Percentiles rank a stretch among this genome's conserved stretches.
Conservation (phyloP, 352 stramenopile genomes). For the Phytophthora idaei region DNA sequence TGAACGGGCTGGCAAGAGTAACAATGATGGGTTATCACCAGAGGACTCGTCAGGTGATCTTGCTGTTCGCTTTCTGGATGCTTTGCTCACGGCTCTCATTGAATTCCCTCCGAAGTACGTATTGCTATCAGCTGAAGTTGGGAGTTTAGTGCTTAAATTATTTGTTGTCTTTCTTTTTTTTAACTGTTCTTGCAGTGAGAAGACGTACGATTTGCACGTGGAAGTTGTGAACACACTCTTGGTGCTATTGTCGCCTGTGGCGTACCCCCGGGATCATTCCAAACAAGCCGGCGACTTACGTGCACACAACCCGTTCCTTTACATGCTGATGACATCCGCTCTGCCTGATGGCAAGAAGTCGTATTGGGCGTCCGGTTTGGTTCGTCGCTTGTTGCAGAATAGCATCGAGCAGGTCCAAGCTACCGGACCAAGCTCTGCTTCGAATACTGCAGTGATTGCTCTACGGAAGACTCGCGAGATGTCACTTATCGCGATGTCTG, state of each 20-base stretch:
- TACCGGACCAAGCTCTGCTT: conserved; percentile 34
- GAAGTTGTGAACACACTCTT: conserved; percentile 79
- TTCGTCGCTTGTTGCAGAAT: conserved; percentile 69
- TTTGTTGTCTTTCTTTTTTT: too few species aligned
- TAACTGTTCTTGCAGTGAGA: conserved; percentile 9
- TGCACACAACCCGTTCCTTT: conserved; percentile 66
- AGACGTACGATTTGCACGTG: conserved; percentile 77
- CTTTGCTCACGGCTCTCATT: conserved; percentile 57
- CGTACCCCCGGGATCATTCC: conserved; percentile 63
- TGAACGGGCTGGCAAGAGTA: conserved; percentile 10
- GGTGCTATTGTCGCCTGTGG: conserved; percentile 68
- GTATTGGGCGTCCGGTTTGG: conserved; percentile 52
- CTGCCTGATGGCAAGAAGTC: conserved; percentile 44
- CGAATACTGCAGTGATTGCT: conserved; percentile 43
- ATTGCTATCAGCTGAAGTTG: neutral
- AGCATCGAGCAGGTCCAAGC: conserved; percentile 57
- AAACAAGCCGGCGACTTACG: conserved; percentile 48
- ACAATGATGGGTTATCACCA: conserved; percentile 4
- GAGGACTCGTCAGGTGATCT: conserved; percentile 57
- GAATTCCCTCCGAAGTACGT: conserved; percentile 71
- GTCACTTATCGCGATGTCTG: conserved; percentile 71
- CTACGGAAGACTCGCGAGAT: conserved; percentile 52
- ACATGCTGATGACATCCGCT: conserved; percentile 61
- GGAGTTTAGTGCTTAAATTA: neutral
- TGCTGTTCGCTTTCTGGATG: conserved; percentile 70